Evolutionary conservation across 495 filamentous ascomycete species (phyloP), one percentile per base, ranked within the genome.

Genomic region (Talaromyces ruber): DNA sequence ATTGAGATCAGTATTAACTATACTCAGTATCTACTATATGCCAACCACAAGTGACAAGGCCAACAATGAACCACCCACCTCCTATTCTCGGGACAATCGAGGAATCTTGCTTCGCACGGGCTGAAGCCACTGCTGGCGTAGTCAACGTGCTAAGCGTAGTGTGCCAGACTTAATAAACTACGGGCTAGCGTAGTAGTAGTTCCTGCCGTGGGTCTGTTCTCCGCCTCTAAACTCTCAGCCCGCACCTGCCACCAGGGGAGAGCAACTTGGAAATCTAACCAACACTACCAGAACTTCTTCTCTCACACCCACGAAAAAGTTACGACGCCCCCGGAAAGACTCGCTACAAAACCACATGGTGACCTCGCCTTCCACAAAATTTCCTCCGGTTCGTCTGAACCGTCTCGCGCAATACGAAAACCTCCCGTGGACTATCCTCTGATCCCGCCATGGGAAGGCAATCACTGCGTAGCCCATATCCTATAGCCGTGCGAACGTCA

Each of bases 361-460:
- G n/a, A 47, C 5, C 43, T 47, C 43, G n/a, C 43, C 51, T 11
- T 16, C n/a, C 24, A 9, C 6, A 14, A 26, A 26, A 29, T 24
- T 54, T 6, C 51, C 11, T 2, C 26, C 4, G 51, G 51, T 28
- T 54, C 26, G 51, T 28, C 26, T 25, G n/a, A 26, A 26, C 51
- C 51, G 51, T 8, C 51, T 25, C 51, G 22, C 51, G 51, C 51
- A 54, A 14, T 4, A 52, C 18, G 16, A 12, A 39, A 16, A 16
- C 16, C 14, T 16, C 34, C 34, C 34, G 34, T 39, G 34, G 34
- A 39, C 34, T 21, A 18, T 47, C 22, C 22, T 53, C 50, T 53
- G 8, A 25, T 28, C 54, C 26, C 26, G 26, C 32, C 45, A 63
- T 63, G 61, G 61, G 53, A 25, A 54, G 53, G 21, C 61, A 63